Conservation (phyloP, 768 basidiomycete species). For the Pleurotus salmoneostramineus region DNA sequence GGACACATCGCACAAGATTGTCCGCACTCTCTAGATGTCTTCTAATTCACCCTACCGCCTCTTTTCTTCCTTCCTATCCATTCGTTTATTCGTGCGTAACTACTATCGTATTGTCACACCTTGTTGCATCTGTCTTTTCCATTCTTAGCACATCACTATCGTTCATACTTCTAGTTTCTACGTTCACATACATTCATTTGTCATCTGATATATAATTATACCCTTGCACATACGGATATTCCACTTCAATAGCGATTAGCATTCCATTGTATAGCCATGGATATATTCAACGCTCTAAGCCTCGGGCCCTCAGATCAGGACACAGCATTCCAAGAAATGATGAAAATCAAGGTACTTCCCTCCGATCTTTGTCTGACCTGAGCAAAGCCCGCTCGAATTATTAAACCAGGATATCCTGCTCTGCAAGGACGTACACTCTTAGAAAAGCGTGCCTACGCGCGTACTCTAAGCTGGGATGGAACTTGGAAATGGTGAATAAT, state of each 20-base stretch:
- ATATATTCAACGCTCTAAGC: slow-evolving; percentile 11
- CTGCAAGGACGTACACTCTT: slow-evolving; percentile 28
- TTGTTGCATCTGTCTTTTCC: neutral
- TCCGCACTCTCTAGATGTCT: slow-evolving; percentile 84
- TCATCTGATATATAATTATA: slow-evolving; percentile 1
- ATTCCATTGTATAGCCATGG: slow-evolving; percentile 9
- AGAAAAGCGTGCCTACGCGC: slow-evolving; percentile 28
- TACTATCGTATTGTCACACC: neutral
- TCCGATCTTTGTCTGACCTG: neutral
- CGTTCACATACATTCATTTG: slow-evolving; percentile 4
- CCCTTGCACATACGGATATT: neutral
- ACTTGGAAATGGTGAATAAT: neutral
- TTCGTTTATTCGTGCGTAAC: slow-evolving; percentile 5
- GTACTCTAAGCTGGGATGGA: slow-evolving; percentile 16
- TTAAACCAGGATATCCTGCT: slow-evolving; percentile 26
- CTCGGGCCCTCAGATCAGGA: neutral
- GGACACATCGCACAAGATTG: slow-evolving; percentile 78
- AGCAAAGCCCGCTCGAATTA: slow-evolving; percentile 32
- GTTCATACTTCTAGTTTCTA: neutral
- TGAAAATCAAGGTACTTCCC: slow-evolving; percentile 16
- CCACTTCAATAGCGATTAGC: neutral
- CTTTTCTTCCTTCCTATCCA: slow-evolving; percentile 15
- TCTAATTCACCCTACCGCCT: slow-evolving; percentile 35
- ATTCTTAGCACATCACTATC: neutral
- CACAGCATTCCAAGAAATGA: neutral